Evolutionary conservation across 257 asterid genomes (phyloP), one percentile per base, ranked within the genome.

Genomic region (Datura wrightii): DNA sequence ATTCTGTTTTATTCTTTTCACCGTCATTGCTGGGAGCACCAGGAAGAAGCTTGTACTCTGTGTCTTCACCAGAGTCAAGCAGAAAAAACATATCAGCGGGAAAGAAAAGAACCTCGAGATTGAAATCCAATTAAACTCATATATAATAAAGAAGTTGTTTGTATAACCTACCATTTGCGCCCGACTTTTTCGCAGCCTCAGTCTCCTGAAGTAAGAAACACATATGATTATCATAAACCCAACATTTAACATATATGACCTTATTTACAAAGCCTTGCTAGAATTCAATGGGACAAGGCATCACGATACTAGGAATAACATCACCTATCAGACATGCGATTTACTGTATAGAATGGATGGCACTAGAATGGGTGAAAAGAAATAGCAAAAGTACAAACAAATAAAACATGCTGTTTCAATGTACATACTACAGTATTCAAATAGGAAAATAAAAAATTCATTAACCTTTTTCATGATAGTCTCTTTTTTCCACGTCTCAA

Each of bases 401-500:
- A 50, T 52, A 31, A 76, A 31, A 76, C 46, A 8, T 52, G 48
- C 8, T 14, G 60, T 52, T 52, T 50, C 62, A 24, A 53, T 52
- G 48, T 15, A 50, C 24, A 76, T 39, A 48, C 19, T 13, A 50
- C 60, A 50, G 63, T 52, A 52, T 76, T 52, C 44, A 31, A 52
- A 14, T 31, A 78, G 82, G 62, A 31, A 78, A 39, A 2, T 39
- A 60, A 52, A 34, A 31, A 50, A 14, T 7, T 53, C 16, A 46
- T 41, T 14, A 48, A 91, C 99, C 98, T 92, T 92, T 89, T 92
- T 94, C 89, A 91, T 85, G 66, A 96, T 88, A 46, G 97, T 94
- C 89, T 96, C 98, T 83, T 93, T 93, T 86, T 92, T 94, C 99
- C 99, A 96, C 34, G 98, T 96, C 54, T 94, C 97, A 41, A 94